Evolutionary conservation across 1,284 basidiomycete species (phyloP).

Genomic region (Apiotrichum akiyoshidainum): DNA sequence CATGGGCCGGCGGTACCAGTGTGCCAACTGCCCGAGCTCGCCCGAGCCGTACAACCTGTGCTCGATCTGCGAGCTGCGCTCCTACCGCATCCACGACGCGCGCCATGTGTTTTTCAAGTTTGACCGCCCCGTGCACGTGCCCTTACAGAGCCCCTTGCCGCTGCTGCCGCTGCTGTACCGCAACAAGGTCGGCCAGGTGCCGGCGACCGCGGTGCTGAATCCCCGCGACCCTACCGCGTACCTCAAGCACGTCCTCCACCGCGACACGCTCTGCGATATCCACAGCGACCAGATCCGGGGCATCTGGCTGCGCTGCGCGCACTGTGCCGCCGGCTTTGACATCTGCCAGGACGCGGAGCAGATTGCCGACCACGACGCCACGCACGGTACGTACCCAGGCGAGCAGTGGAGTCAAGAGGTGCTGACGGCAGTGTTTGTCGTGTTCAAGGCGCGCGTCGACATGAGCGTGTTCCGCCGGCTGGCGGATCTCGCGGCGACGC

Average conservation of each 20-base stretch:
- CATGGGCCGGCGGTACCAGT: constrained; percentile 49
- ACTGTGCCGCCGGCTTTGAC: constrained; percentile 67
- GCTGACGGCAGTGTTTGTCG: constrained; percentile 61
- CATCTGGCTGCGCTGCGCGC: constrained; percentile 81
- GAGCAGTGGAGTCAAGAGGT: not conserved
- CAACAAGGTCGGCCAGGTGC: constrained; percentile 59
- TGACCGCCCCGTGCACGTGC: constrained; percentile 66
- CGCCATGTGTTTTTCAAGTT: constrained; percentile 83
- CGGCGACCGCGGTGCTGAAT: constrained; percentile 55
- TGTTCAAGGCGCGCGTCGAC: constrained; percentile 72
- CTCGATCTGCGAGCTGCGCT: constrained; percentile 68
- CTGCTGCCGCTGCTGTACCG: constrained; percentile 69
- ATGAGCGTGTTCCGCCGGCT: constrained; percentile 44
- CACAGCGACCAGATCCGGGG: constrained; percentile 61
- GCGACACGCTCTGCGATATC: constrained; percentile 48
- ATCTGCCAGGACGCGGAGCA: constrained; percentile 73
- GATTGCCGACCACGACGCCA: constrained; percentile 72
- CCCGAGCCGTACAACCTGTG: constrained; percentile 58
- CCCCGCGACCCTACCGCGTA: constrained; percentile 67
- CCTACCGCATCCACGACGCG: constrained; percentile 73
- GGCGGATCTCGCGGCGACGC: constrained; percentile 36
- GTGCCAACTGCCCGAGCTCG: constrained; percentile 50
- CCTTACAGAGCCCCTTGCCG: constrained; percentile 61
- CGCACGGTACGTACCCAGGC: constrained; percentile 55
- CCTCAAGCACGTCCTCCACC: constrained; percentile 64